These are phyloP conservation scores for Mucor mucedo DNA, from an alignment of 371 early-diverging fungal genomes.

Conservation along the genomic window DNA sequence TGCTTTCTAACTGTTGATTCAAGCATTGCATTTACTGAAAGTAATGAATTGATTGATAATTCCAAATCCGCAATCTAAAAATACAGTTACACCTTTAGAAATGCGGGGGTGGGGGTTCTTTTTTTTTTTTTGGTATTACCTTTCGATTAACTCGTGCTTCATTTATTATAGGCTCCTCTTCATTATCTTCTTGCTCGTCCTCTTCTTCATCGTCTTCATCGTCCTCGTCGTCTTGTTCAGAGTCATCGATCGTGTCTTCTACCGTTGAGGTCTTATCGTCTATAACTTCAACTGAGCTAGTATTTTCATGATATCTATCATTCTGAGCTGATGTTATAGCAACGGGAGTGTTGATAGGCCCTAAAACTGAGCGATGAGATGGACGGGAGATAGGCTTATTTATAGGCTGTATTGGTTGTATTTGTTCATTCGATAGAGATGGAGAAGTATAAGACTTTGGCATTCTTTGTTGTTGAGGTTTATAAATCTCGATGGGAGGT, in stretches of 20 bases:
- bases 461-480: slow-evolving; percentile 18
- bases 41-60: slow-evolving; percentile 53
- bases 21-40: slow-evolving; percentile 56
- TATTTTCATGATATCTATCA: neutral
- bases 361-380: slow-evolving; percentile 26
- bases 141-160: slow-evolving; percentile 55
- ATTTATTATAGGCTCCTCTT: slow-evolving; percentile 33
- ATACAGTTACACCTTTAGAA: neutral
- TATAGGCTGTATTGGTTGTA: neutral
- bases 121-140: slow-evolving; percentile 21
- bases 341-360: slow-evolving; percentile 20
- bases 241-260: neutral
- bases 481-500: slow-evolving; percentile 22
- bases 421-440: slow-evolving; percentile 1
- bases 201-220: slow-evolving; percentile 13
- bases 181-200: slow-evolving; percentile 25
- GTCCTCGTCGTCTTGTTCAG: slow-evolving; percentile 2
- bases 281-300: neutral
- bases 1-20: slow-evolving; percentile 57
- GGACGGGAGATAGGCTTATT: slow-evolving; percentile 14
- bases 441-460: slow-evolving; percentile 12
- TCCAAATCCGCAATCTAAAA: slow-evolving; percentile 59
- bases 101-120: slow-evolving; percentile 9
- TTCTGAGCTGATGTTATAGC: neutral
- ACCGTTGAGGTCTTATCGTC: neutral